Percentiles rank a stretch among this genome's conserved stretches.
Evolutionary conservation across 495 filamentous ascomycete genomes (phyloP).

Genomic region (Trypethelium eluteriae): DNA sequence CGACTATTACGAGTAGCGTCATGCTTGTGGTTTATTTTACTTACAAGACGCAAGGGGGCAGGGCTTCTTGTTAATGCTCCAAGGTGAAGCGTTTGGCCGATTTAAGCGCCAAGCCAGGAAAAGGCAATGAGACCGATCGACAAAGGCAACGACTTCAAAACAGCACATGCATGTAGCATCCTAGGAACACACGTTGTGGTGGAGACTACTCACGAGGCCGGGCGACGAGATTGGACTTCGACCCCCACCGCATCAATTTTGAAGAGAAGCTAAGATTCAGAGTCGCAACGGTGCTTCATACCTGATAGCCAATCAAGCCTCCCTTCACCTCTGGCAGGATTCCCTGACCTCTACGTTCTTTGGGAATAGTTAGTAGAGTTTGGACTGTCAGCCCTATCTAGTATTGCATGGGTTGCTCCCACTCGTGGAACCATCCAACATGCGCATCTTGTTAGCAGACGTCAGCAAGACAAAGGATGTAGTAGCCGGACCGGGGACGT

Average conservation of each 20-base stretch:
- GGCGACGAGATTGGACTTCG: background rate
- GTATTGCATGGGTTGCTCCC: background rate
- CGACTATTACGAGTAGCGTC: background rate
- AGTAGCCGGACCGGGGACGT: slow-evolving; percentile 2
- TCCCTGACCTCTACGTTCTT: background rate
- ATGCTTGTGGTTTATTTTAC: slow-evolving; percentile 9
- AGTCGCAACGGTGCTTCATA: slow-evolving; percentile 5
- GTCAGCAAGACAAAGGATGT: background rate
- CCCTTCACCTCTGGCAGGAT: background rate
- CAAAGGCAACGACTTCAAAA: slow-evolving; percentile 1
- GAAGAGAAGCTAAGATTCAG: slow-evolving; percentile 1
- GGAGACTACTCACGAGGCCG: background rate
- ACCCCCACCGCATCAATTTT: background rate
- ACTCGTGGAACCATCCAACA: slow-evolving; percentile 11
- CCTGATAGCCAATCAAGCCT: background rate
- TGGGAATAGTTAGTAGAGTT: background rate
- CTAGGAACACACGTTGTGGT: background rate
- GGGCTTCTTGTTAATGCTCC: background rate
- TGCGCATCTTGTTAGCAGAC: slow-evolving; percentile 8
- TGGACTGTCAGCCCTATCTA: background rate
- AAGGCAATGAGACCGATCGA: background rate
- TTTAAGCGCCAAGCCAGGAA: background rate
- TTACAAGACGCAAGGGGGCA: slow-evolving; percentile 5
- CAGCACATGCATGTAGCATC: background rate
- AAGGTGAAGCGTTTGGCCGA: background rate